These are phyloP conservation scores for Salix suchowensis DNA, from an alignment of 345 rosid species.

Conservation along the genomic window DNA sequence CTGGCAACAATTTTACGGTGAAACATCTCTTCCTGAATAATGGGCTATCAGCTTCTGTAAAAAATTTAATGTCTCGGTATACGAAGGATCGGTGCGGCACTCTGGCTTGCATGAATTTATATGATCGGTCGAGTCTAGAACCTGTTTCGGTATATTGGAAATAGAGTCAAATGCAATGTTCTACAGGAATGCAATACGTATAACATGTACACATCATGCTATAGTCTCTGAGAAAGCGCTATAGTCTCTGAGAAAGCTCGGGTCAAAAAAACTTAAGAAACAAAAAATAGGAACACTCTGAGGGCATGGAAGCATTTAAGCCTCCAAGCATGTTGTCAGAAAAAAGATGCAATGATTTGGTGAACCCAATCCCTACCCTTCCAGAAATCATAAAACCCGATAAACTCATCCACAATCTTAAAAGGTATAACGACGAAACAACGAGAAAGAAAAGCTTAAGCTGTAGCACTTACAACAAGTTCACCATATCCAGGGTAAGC, in stretches of 20 bases:
- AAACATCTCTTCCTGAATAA: constrained; percentile 23
- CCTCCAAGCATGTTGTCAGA: not conserved
- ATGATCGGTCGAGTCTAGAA: constrained; percentile 87
- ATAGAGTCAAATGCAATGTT: not conserved
- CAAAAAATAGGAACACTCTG: no score
- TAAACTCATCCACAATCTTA: not conserved
- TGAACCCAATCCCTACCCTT: not conserved
- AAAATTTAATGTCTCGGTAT: constrained; percentile 63
- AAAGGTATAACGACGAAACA: not conserved
- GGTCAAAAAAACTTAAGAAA: not conserved
- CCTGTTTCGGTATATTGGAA: constrained; percentile 42
- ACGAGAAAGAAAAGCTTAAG: not conserved
- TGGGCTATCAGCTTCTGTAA: constrained; percentile 55
- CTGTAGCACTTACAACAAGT: constrained; percentile 60
- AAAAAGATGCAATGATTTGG: not conserved
- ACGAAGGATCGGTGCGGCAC: constrained; percentile 73
- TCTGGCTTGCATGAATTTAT: constrained; percentile 96
- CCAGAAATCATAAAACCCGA: not conserved
- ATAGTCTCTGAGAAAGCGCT: not conserved
- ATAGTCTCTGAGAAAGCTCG: not conserved
- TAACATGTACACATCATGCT: not conserved
- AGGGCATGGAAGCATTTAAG: not conserved
- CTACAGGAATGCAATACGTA: not conserved
- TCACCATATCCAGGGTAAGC: constrained; percentile 99
- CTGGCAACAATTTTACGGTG: not conserved